phyloP scores from a whole-genome alignment of 1,284 basidiomycete genomes.

The Ceratobasidium papillatum region DNA sequence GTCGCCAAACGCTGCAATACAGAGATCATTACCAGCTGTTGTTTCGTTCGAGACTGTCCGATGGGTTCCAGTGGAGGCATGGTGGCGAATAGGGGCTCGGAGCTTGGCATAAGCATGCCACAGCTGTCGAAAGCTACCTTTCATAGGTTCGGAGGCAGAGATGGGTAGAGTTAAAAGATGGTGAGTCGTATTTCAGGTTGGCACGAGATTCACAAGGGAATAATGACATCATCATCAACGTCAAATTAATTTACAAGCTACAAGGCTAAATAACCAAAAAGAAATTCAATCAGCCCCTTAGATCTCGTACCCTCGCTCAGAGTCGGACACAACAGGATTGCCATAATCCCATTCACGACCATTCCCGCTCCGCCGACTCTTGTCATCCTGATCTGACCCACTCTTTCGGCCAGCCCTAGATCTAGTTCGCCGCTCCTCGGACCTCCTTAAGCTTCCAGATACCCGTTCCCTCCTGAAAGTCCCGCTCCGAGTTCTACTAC shows the following conservation, averaged over 20 bases:
- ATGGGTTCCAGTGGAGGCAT: background rate
- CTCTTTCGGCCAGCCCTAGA: constrained; percentile 31
- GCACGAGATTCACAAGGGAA: background rate
- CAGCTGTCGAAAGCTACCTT: background rate
- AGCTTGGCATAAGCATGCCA: constrained; percentile 13
- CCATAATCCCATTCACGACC: constrained; percentile 31
- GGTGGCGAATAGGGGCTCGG: background rate
- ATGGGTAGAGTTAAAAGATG: background rate
- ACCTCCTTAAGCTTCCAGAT: constrained; percentile 28
- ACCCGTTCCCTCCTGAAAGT: constrained; percentile 26
- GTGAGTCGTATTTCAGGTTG: background rate
- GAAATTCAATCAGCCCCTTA: background rate
- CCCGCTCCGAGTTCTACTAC: constrained; percentile 30
- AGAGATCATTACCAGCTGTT: background rate
- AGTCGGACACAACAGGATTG: constrained; percentile 20
- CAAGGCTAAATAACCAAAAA: background rate
- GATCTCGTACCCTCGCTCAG: constrained; percentile 4
- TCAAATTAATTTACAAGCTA: constrained; percentile 31
- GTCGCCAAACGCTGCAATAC: background rate
- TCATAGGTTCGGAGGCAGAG: background rate
- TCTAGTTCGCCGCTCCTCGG: constrained; percentile 21
- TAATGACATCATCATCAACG: constrained; percentile 3
- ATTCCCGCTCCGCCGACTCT: constrained; percentile 16
- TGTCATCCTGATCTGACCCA: constrained; percentile 24
- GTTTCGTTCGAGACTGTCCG: background rate